A percentile compares a stretch with the other conserved stretches of the same genome.
phyloP scores from a whole-genome alignment of 805 yeast genomes.

The Ogataea degrootiae region DNA sequence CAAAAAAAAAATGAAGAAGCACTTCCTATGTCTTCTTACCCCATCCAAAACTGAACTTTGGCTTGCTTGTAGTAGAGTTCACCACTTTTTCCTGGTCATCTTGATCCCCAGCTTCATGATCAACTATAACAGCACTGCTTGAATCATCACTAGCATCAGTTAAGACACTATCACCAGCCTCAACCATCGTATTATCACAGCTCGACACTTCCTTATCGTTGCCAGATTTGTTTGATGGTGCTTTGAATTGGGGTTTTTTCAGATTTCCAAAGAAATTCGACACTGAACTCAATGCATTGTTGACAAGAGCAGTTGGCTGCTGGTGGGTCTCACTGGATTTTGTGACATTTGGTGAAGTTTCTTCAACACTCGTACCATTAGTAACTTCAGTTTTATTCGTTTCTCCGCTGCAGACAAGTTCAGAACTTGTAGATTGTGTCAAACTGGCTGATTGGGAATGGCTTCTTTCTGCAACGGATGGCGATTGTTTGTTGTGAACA shows the following conservation, averaged over 20 bases:
- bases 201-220: too few relatives aligned
- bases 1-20: too few relatives aligned
- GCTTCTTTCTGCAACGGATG: not conserved
- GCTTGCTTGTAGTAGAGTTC: too few relatives aligned
- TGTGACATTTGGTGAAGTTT: not conserved
- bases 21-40: too few relatives aligned
- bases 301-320: not conserved
- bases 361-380: not conserved
- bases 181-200: too few relatives aligned
- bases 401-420: not conserved
- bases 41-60: too few relatives aligned
- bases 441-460: not conserved
- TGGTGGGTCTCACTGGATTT: not conserved
- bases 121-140: too few relatives aligned
- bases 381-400: not conserved
- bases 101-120: too few relatives aligned
- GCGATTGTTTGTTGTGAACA: too few relatives aligned
- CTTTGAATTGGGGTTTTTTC: not conserved
- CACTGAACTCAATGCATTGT: not conserved
- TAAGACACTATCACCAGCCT: too few relatives aligned
- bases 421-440: not conserved
- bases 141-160: too few relatives aligned
- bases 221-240: not conserved
- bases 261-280: conserved; percentile 1
- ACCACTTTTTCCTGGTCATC: too few relatives aligned